Base-by-base conservation (phyloP, 306 rosid genomes). In the Citrullus mucosospermus region DNA sequence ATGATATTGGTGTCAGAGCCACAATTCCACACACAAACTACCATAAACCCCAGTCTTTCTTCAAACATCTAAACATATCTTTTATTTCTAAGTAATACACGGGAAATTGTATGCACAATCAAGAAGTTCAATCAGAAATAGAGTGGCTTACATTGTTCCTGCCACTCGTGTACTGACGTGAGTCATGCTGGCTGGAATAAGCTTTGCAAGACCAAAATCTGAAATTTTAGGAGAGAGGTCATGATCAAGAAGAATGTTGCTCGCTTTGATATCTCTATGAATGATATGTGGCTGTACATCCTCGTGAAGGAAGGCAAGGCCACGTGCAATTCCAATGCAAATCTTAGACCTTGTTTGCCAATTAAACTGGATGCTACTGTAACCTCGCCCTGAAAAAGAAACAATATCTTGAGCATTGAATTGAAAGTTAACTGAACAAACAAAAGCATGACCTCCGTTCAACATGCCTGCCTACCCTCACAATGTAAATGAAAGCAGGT, bases 111-210 rank as follows among this genome's bases (percentile, higher is more conserved):
- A 57, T 76, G 70, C 56, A 59, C 44, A 77, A 77, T 28, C 43
- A n/a, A 30, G 1, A 77, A 77, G 28, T 41, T 43, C 28, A 9
- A 14, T 16, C 10, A 5, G 44, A 48, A 74, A 74, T 72, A 30
- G 11, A 72, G 38, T 72, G 46, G 79, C 97, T 90, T 84, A 95
- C 99, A 95, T 72, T 41, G 99, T 95, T 89, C 99, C 99, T 25
- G 99, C 99, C 56, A 95, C 99, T 22, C 99, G 97, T n/a, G 99
- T 95, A 83, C 98, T 95, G 73, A 92, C 91, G 28, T 95, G 99
- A 83, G 97, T 87, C 86, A 87, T 76, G 80, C 92, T 88, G 32
- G 98, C 77, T 4, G 99, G 97, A 75, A 95, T 82, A 56, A 95
- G 97, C 84, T 91, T 95, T 54, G 99, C 99, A 14, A 95, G 99